Base-by-base conservation (phyloP, 2,329 filamentous ascomycete genomes). In the Scleromitrula shiraiana region DNA sequence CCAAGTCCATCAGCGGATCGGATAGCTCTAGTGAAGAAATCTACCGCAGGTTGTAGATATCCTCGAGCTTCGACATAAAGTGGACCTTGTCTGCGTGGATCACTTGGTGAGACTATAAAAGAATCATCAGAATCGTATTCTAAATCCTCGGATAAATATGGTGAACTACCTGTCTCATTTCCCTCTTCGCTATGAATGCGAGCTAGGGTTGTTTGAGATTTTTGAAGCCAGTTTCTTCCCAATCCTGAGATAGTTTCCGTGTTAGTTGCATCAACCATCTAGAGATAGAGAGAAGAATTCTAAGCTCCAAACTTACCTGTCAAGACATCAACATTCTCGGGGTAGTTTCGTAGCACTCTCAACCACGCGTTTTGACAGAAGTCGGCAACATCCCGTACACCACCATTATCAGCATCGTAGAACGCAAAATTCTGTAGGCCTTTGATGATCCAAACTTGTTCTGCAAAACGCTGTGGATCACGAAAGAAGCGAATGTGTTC, bases 51-150 rank as follows among this genome's bases (percentile, higher is more conserved):
- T 29, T 74, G 65, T 6, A 78, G 61, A 45, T 69, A 66, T 1
- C 69, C 71, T 49, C 74, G 66, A 42, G 73, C 75, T 62, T 77
- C 72, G 12, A 76, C 71, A 57, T 76, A 74, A 41, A 75, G 54
- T 41, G 57, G 59, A 54, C 59, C 62, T 55, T 60, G 61, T 56
- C 56, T 55, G 53, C 59, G 60, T 49, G 56, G 58, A 56, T 59
- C 63, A 41, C 51, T 58, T 47, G 49, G 60, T 56, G 53, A 68
- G 41, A 62, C 38, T 37, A 66, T 8, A 46, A 45, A 41, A 37
- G 67, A 67, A 46, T 62, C 57, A 30, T 59, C 57, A 53, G 63
- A 40, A 39, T 43, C 14, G 9, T 30, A 32, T 12, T 26, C 20
- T 8, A 35, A 36, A n/a, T 50, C 54, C 53, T 50, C 51, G 42